A percentile compares a stretch with the other conserved stretches of the same genome.
phyloP scores from a whole-genome alignment of 192 early-diverging fungal species.

The Pilaira anomala region DNA sequence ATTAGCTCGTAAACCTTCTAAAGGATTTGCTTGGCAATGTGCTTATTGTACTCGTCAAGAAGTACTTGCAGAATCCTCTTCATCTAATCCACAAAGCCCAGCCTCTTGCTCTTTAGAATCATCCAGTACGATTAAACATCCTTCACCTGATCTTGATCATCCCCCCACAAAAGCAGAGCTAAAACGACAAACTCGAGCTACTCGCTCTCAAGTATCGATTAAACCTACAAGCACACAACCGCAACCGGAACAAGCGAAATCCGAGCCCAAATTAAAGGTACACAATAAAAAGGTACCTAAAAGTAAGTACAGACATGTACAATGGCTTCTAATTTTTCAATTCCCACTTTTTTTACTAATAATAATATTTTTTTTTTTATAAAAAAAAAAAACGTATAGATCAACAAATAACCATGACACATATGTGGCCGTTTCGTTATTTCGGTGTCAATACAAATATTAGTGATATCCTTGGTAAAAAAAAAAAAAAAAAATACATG shows the following conservation, averaged over 20 bases:
- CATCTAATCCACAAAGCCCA: neutral
- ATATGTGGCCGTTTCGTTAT: slow-evolving; percentile 87
- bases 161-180: neutral
- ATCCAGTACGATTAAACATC: too few relatives aligned
- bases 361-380: neutral
- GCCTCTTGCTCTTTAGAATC: neutral
- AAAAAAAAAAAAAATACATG: neutral
- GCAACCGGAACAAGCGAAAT: neutral
- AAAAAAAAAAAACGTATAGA: too few relatives aligned
- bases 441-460: slow-evolving; percentile 80
- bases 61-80: neutral
- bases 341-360: neutral
- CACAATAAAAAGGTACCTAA: slow-evolving; percentile 2
- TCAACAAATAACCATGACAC: slow-evolving; percentile 37
- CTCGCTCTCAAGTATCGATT: neutral
- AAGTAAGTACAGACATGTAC: neutral
- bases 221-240: neutral
- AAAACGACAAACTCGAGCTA: slow-evolving; percentile 11
- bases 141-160: neutral
- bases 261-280: too few relatives aligned
- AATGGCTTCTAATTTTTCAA: neutral
- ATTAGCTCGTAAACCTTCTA: slow-evolving; percentile 68
- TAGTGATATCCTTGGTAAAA: slow-evolving; percentile 60
- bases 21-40: slow-evolving; percentile 89
- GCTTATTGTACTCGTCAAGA: slow-evolving; percentile 55